Base-by-base conservation (phyloP, 768 basidiomycete genomes). In the Lentinula edodes region DNA sequence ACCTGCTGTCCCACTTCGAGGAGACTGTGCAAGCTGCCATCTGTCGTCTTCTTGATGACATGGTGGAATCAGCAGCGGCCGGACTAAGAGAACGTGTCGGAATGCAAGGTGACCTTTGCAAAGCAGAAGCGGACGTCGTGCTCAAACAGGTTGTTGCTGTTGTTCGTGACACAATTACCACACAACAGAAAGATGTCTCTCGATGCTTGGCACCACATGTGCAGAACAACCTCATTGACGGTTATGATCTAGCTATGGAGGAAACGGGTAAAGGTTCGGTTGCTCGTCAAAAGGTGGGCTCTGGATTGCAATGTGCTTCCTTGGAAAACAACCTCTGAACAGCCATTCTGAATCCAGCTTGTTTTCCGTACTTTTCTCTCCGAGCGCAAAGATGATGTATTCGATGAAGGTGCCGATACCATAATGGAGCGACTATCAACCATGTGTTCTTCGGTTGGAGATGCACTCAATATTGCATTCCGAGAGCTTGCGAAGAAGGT, bases 141-240 rank as follows among this genome's bases (percentile, higher is more conserved):
- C 71, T 86, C 55, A 70, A 73, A 53, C 80, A 81, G 50, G 76
- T 79, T 2, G 72, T 85, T 58, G 78, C 76, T 12, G 68, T 77
- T 32, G 83, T 86, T 3, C 72, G 73, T 36, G 80, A 82, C 53
- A 79, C 81, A 4, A 74, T 87, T 72, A 76, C 73, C 63, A 73
- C 65, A 15, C 75, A 84, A 63, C 85, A 86, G 70, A 86, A 87
- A 70, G 83, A 86, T 57, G 73, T 84, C 6, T 86, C 85, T 0
- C 75, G 84, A 18, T 81, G 76, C 64, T 73, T 87, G 62, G 76
- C 83, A 10, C 84, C 84, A 15, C 81, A 84, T 66, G 78, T 87
- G 12, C 82, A 83, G 63, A 67, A 68, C 9, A 78, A 82, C 64
- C 74, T 87, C 10, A 28, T 73, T 9, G 77, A 80, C 6, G 84